Conservation (phyloP, 305 asterid genomes). For the Andrographis paniculata region DNA sequence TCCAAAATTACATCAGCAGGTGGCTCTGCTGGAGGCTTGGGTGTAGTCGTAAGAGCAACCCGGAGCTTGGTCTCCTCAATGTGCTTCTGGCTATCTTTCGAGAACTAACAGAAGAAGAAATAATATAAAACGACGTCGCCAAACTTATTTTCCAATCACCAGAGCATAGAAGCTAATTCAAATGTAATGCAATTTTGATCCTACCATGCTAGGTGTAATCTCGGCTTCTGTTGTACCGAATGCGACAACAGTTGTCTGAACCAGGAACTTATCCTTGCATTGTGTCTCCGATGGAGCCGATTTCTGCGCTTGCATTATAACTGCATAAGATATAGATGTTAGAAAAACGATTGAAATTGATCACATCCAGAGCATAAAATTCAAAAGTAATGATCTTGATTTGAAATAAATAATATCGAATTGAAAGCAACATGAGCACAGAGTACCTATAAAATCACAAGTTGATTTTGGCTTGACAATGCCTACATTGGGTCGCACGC, state of each 20-base stretch:
- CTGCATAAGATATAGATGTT: constrained; percentile 31
- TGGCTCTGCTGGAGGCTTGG: constrained; percentile 40
- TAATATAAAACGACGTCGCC: background rate
- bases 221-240: constrained; percentile 69
- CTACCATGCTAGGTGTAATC: constrained; percentile 64
- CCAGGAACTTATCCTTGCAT: constrained; percentile 81
- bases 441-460: constrained; percentile 60
- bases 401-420: background rate
- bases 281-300: constrained; percentile 51
- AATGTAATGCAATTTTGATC: constrained; percentile 21
- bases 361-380: constrained; percentile 2
- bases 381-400: no score
- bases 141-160: constrained; percentile 11
- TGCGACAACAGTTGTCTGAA: constrained; percentile 72
- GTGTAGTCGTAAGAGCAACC: constrained; percentile 52
- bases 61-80: constrained; percentile 80
- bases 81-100: constrained; percentile 44
- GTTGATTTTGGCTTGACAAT: constrained; percentile 74
- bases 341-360: constrained; percentile 14
- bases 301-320: constrained; percentile 86
- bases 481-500: constrained; percentile 84
- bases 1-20: constrained; percentile 36
- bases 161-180: constrained; percentile 16
- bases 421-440: constrained; percentile 4
- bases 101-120: constrained; percentile 41